Evolutionary conservation across 2,329 filamentous ascomycete species (phyloP), one percentile per base, ranked within the genome.

Genomic region (Beauveria varroae): DNA sequence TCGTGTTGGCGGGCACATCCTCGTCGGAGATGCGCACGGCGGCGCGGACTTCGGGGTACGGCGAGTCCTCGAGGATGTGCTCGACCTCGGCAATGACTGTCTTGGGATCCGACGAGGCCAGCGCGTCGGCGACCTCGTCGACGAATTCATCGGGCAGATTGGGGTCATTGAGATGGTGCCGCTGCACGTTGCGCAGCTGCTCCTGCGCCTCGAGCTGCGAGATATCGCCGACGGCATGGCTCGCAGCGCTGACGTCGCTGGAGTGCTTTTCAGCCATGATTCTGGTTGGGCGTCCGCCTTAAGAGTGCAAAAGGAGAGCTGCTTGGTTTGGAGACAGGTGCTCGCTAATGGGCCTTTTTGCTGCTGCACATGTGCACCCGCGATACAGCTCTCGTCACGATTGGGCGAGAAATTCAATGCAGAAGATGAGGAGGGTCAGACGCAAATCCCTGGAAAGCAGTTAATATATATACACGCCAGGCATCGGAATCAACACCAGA

Each of bases 41-140:
- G 10, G 61, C 61, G 41, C 61, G 61, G 5, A 62, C 61, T 28
- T 62, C 61, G 14, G 61, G 61, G 24, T 62, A 62, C n/a, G 61
- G 61, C 49, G 61, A 62, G 41, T 62, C 55, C 24, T 62, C 61
- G 30, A 62, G 50, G 18, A 66, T 10, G 26, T 62, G 95, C 83
- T 93, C 69, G 98, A 98, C 74, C 71, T 99, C 62, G 96, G 91
- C 80, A 91, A 93, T 77, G 90, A 84, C 22, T 72, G 76, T 52
- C 76, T 79, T 41, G 79, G 83, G 63, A 75, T 79, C n/a, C 81
- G 85, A 64, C 72, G 79, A 51, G 72, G 81, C 57, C 67, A 73
- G 43, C 71, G 86, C 55, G 78, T 81, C 2, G 81, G 81, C 57
- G 74, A 85, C 54, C 81, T 85, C 30, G 77, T 77, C 43, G 85